Conservation (phyloP, 2,329 filamentous ascomycete genomes). For the Didymella lethalis region DNA sequence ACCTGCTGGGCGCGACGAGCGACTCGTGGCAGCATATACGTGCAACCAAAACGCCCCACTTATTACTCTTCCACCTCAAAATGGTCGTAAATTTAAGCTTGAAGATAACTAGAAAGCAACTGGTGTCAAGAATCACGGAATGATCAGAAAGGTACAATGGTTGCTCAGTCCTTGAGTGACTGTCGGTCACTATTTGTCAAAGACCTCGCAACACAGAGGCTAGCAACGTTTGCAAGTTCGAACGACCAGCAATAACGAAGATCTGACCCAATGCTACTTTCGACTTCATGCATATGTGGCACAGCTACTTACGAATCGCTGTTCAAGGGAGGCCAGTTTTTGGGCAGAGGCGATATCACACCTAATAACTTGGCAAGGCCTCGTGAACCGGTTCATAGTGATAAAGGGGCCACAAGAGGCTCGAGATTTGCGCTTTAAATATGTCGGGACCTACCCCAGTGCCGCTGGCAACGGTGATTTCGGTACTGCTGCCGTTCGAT, state of each 20-base stretch:
- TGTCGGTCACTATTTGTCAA: background rate
- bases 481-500: slow-evolving; percentile 25
- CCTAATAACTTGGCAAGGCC: background rate
- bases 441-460: slow-evolving; percentile 11
- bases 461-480: slow-evolving; percentile 18
- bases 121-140: background rate
- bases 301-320: slow-evolving; percentile 1
- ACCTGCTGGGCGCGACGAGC: background rate
- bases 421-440: background rate
- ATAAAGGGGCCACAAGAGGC: background rate
- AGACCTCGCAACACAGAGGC: background rate
- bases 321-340: background rate
- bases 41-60: background rate
- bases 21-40: background rate
- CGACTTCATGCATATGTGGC: background rate
- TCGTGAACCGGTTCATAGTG: background rate
- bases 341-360: background rate
- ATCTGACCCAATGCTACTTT: background rate
- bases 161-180: background rate
- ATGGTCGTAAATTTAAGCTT: background rate
- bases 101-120: background rate
- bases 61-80: background rate
- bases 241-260: background rate
- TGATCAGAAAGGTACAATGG: background rate
- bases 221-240: background rate